A percentile compares a stretch with the other conserved stretches of the same genome.
phyloP scores from a whole-genome alignment of 768 basidiomycete species.

The Kwoniella sp. region DNA sequence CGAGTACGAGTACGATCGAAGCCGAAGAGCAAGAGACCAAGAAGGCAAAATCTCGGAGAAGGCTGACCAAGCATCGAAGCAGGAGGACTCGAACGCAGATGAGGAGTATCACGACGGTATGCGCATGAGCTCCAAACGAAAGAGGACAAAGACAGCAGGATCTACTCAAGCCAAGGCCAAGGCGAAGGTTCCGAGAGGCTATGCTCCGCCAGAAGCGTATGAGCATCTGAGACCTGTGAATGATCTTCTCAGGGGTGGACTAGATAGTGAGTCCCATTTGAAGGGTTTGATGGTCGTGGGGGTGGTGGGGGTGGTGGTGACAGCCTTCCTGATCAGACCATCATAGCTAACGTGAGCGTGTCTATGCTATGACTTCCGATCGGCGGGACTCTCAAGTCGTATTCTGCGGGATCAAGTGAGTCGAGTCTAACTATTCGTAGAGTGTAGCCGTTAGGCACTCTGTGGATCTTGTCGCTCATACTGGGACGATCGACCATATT shows the following conservation, averaged over 20 bases:
- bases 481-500: too few species aligned
- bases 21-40: too few species aligned
- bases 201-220: constrained; percentile 63
- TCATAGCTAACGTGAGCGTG: too few species aligned
- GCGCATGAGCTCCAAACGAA: not conserved
- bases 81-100: not conserved
- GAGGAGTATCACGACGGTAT: not conserved
- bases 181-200: constrained; percentile 55
- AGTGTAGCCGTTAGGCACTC: too few species aligned
- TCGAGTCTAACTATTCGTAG: too few species aligned
- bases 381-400: constrained; percentile 62
- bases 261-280: constrained; percentile 62
- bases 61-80: too few species aligned
- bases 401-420: constrained; percentile 83
- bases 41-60: too few species aligned
- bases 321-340: too few species aligned
- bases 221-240: constrained; percentile 62
- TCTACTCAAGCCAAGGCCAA: constrained; percentile 1
- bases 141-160: too few species aligned
- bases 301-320: too few species aligned
- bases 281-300: not conserved
- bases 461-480: too few species aligned
- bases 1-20: too few species aligned
- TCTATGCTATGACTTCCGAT: constrained; percentile 6
- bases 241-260: constrained; percentile 62